Conservation (phyloP, 225 moss, liverwort and hornwort species). For the Pleurozium schreberi region DNA sequence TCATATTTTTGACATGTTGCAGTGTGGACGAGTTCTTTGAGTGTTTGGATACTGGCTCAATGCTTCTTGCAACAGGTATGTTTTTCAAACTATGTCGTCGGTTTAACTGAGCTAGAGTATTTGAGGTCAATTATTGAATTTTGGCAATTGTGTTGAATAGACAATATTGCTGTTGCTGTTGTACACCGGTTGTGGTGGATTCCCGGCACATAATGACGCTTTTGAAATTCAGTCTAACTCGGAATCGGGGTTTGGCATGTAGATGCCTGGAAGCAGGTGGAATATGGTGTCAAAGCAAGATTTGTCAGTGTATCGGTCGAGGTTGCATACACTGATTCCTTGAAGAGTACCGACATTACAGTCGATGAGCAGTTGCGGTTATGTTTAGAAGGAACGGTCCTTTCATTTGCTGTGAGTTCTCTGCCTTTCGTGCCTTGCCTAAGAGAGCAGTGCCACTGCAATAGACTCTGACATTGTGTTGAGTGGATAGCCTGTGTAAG, state of each 20-base stretch:
- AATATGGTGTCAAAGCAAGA: slow-evolving; percentile 84
- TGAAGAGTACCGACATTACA: slow-evolving; percentile 1
- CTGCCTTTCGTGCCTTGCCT: not conserved
- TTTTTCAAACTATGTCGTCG: not conserved
- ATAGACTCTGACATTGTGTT: not conserved
- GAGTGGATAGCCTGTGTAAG: not conserved
- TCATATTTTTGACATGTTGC: slow-evolving; percentile 8
- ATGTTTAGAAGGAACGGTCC: slow-evolving; percentile 39
- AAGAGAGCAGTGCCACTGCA: not conserved
- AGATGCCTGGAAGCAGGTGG: slow-evolving; percentile 86
- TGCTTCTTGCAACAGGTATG: slow-evolving; percentile 63
- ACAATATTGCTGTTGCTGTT: not conserved
- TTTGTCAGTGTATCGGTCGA: slow-evolving; percentile 54
- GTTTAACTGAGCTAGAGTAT: not conserved
- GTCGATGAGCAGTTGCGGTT: slow-evolving; percentile 48
- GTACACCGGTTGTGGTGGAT: not conserved
- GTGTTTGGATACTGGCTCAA: slow-evolving; percentile 89
- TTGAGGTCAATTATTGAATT: not conserved
- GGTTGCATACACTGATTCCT: slow-evolving; percentile 31
- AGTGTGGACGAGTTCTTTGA: slow-evolving; percentile 99
- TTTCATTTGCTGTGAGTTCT: slow-evolving; percentile 59
- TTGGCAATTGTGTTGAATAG: not conserved
- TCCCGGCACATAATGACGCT: not conserved
- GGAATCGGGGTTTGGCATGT: not conserved
- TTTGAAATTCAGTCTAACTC: not conserved